Evolutionary conservation across 768 basidiomycete genomes (phyloP).

Genomic region (Boletus rex-veris): DNA sequence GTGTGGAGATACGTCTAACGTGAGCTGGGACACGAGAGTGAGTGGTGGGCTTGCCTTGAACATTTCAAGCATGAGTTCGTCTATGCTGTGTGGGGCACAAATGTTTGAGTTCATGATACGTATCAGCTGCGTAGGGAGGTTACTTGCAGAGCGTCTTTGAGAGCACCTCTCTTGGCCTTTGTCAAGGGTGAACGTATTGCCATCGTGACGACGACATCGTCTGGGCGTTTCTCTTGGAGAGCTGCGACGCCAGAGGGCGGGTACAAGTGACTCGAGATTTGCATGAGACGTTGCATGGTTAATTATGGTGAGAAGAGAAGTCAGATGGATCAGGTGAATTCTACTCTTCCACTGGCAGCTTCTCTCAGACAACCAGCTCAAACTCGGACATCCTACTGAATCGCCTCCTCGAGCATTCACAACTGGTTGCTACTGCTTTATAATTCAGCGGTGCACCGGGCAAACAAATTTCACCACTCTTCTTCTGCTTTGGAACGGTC

Average conservation of each 20-base stretch:
- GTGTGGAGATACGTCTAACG: background rate
- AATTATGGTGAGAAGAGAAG: too few species aligned
- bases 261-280: conserved; percentile 59
- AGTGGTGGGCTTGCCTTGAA: conserved; percentile 50
- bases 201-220: conserved; percentile 82
- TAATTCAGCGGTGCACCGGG: too few species aligned
- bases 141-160: conserved; percentile 63
- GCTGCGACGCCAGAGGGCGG: conserved; percentile 45
- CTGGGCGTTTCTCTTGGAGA: conserved; percentile 55
- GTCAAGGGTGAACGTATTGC: conserved; percentile 75
- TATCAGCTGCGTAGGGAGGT: background rate
- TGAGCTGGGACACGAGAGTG: background rate
- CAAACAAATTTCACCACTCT: too few species aligned
- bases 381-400: too few species aligned
- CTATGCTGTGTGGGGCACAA: conserved; percentile 45
- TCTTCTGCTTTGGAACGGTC: too few species aligned
- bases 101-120: conserved; percentile 7
- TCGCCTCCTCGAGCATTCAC: too few species aligned
- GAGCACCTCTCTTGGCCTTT: conserved; percentile 72
- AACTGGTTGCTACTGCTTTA: too few species aligned
- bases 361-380: too few species aligned
- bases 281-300: conserved; percentile 61
- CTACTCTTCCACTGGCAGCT: too few species aligned
- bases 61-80: conserved; percentile 79
- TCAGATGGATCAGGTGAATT: too few species aligned